Evolutionary conservation across 805 yeast species (phyloP), one percentile per base, ranked within the genome.

Genomic region (Sporopachydermia lactativora): DNA sequence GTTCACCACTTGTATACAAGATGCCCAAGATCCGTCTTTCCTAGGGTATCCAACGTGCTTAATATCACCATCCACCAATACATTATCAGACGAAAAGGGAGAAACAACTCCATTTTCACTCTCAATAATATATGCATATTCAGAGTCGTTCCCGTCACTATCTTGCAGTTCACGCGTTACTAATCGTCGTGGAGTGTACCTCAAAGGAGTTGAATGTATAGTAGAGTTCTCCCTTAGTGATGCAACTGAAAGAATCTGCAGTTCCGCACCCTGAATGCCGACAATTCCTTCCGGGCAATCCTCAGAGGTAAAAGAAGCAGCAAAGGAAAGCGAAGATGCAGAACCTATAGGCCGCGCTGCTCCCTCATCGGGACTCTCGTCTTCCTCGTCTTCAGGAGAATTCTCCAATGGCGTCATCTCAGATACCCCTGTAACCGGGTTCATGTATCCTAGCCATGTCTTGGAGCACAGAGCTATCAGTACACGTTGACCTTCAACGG

Each of bases 261-360:
- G 58, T 15, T 60, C 65, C 36, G 63, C 64, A 2, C 68, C 72
- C 34, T 63, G 61, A 14, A 81, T 63, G 0, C 82, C 86, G 18
- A 84, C 75, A 3, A 78, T 59, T 2, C 89, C 89, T 39, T 66
- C 64, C 1, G 63, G 60, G 42, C 71, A 63, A 44, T 81, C 92
- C 43, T 73, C 82, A 36, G 83, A 75, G 15, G 61, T 60, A 50
- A 84, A 76, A 0, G 75, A 60, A 5, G 73, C 59, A 0, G 77
- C 80, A 28, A 57, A 55, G 5, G 57, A 56, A 5, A 63, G 44
- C n/a, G 31, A 24, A 8, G 31, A 24, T 24, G 31, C n/a, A 24
- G 31, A 24, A 8, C 8, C 31, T n/a, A 24, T 8, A 24, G 31
- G 13, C 13, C 31, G 8, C 8, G 8, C 49, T 13, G 41, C 46